Conservation (phyloP, 2,329 filamentous ascomycete species). For the Curvularia verruculosa region DNA sequence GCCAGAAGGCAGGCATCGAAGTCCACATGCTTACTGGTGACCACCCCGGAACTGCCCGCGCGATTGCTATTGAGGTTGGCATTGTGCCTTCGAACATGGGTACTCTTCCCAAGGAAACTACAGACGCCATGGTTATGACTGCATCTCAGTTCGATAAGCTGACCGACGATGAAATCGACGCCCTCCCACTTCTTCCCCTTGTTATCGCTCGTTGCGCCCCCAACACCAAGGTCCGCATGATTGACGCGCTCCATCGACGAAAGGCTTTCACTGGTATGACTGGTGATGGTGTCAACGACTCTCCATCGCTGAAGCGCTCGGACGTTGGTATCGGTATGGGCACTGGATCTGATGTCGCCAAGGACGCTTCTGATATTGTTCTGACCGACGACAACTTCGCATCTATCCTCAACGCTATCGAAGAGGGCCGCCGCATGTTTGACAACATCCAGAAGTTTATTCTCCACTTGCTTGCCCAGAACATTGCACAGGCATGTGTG, state of each 20-base stretch:
- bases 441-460: slow-evolving; percentile 91
- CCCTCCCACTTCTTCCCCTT: slow-evolving; percentile 74
- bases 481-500: slow-evolving; percentile 82
- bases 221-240: slow-evolving; percentile 88
- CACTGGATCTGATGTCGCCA: slow-evolving; percentile 84
- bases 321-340: slow-evolving; percentile 93
- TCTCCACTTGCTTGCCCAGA: slow-evolving; percentile 75
- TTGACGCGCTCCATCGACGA: slow-evolving; percentile 81
- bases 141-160: slow-evolving; percentile 75
- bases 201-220: slow-evolving; percentile 86
- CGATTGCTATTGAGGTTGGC: slow-evolving; percentile 56
- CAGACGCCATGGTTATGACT: slow-evolving; percentile 45
- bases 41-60: slow-evolving; percentile 45
- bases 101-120: slow-evolving; percentile 34
- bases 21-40: slow-evolving; percentile 59
- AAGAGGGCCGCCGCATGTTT: slow-evolving; percentile 83
- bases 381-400: slow-evolving; percentile 89
- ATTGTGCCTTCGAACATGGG: slow-evolving; percentile 45
- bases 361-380: slow-evolving; percentile 82
- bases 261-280: slow-evolving; percentile 83
- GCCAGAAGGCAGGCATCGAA: slow-evolving; percentile 54
- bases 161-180: slow-evolving; percentile 74
- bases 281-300: slow-evolving; percentile 86
- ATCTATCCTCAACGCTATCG: slow-evolving; percentile 80
- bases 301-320: slow-evolving; percentile 77